These are phyloP conservation scores for Fusarium sp. DNA, from an alignment of 2,329 filamentous ascomycete species.

Conservation along the genomic window DNA sequence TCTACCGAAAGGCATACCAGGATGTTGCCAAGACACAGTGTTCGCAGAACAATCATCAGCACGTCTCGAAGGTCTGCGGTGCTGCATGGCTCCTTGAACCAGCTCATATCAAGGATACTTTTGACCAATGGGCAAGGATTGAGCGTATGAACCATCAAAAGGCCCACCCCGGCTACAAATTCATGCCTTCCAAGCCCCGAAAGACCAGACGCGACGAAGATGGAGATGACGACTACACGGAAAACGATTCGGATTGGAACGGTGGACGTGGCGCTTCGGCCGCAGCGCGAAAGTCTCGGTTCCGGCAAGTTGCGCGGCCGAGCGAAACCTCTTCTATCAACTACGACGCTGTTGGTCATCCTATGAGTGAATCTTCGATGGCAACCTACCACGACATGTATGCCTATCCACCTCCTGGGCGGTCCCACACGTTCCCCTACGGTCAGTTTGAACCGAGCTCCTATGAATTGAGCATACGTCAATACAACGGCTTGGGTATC, in stretches of 20 bases:
- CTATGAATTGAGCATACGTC: conserved; percentile 21
- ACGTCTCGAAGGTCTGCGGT: conserved; percentile 88
- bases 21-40: conserved; percentile 85
- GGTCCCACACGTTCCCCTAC: conserved; percentile 23
- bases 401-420: conserved; percentile 23
- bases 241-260: conserved; percentile 40
- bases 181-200: conserved; percentile 79
- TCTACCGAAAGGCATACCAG: conserved; percentile 93
- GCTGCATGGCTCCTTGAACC: conserved; percentile 86
- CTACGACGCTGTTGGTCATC: conserved; percentile 19
- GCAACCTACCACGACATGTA: conserved; percentile 27
- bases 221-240: conserved; percentile 23
- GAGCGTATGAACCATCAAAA: conserved; percentile 86
- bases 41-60: conserved; percentile 89
- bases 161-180: conserved; percentile 93
- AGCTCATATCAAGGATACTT: conserved; percentile 74
- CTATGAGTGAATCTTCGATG: conserved; percentile 9
- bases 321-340: conserved; percentile 32
- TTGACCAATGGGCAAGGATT: conserved; percentile 78
- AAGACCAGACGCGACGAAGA: conserved; percentile 51
- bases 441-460: conserved; percentile 20
- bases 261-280: conserved; percentile 8
- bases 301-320: conserved; percentile 26
- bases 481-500: conserved; percentile 17
- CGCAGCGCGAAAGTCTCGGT: conserved; percentile 16